These are phyloP conservation scores for Tetracladium setigerum DNA, from an alignment of 495 filamentous ascomycete genomes.

Conservation along the genomic window DNA sequence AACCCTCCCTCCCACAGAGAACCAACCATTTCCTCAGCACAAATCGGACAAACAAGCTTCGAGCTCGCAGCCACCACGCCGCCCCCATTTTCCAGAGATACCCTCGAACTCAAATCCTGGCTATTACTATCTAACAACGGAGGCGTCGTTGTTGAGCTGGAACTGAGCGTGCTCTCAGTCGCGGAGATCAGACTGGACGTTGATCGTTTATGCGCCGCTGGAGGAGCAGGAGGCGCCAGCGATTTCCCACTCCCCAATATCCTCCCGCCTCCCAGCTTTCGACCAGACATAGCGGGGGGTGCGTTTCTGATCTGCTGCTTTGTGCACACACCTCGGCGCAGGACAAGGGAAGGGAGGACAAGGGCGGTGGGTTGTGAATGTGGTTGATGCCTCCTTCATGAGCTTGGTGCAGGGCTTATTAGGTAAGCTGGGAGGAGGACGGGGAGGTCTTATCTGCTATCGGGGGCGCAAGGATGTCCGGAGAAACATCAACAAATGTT, in stretches of 20 bases:
- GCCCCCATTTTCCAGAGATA: conserved; percentile 28
- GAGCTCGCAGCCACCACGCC: conserved; percentile 29
- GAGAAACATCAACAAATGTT: not conserved
- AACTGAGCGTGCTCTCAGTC: conserved; percentile 38
- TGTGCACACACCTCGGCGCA: too few species aligned
- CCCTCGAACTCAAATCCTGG: conserved; percentile 24
- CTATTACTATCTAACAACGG: conserved; percentile 14
- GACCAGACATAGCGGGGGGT: conserved; percentile 55
- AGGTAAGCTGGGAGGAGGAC: too few species aligned
- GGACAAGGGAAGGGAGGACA: too few species aligned
- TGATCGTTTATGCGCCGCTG: conserved; percentile 26
- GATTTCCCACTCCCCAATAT: conserved; percentile 76
- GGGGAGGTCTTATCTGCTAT: too few species aligned
- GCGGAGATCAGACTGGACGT: conserved; percentile 33
- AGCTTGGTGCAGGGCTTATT: too few species aligned
- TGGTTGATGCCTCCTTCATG: too few species aligned
- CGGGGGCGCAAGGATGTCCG: conserved; percentile 7
- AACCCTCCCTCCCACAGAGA: conserved; percentile 8
- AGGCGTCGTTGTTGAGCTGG: conserved; percentile 20
- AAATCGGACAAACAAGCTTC: conserved; percentile 86
- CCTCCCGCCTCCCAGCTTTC: conserved; percentile 83
- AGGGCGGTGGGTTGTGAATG: too few species aligned
- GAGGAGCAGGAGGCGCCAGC: conserved; percentile 53
- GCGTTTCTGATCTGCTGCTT: not conserved
- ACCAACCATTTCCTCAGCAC: conserved; percentile 84